phyloP scores from a whole-genome alignment of 176 grass and related monocot species.

The Ensete ventricosum region DNA sequence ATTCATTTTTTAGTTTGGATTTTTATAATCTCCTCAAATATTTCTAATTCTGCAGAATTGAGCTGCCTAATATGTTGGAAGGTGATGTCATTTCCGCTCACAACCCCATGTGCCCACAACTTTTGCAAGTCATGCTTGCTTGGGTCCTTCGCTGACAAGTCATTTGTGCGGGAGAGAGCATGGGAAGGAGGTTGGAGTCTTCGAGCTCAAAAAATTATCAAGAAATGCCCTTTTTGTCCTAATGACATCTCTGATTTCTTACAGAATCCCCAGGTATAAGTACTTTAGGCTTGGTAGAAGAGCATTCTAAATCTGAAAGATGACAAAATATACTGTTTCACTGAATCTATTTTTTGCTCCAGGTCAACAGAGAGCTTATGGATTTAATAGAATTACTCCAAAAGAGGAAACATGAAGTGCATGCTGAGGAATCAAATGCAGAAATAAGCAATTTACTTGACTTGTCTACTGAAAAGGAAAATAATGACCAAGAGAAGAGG shows the following conservation, averaged over 20 bases:
- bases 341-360: neutral
- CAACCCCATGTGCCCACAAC: conserved; percentile 86
- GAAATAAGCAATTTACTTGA: no score
- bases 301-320: no score
- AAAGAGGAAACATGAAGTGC: conserved; percentile 5
- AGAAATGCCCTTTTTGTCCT: conserved; percentile 73
- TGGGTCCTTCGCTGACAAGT: conserved; percentile 40
- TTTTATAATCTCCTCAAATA: neutral
- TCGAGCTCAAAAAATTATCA: conserved; percentile 74
- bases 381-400: conserved; percentile 50
- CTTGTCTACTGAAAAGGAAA: no score
- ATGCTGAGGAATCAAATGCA: no score
- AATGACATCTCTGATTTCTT: conserved; percentile 86
- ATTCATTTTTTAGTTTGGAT: neutral
- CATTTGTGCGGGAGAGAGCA: conserved; percentile 68
- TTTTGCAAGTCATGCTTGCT: conserved; percentile 87
- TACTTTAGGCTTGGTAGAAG: no score
- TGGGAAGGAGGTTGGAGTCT: conserved; percentile 55
- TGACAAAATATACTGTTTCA: neutral
- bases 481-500: no score
- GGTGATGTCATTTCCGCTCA: conserved; percentile 58
- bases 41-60: conserved; percentile 52
- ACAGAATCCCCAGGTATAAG: conserved; percentile 58
- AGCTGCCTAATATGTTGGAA: conserved; percentile 58
- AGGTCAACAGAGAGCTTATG: conserved; percentile 91